Evolutionary conservation across 2,329 filamentous ascomycete genomes (phyloP).

Genomic region (Leptographium flavum): DNA sequence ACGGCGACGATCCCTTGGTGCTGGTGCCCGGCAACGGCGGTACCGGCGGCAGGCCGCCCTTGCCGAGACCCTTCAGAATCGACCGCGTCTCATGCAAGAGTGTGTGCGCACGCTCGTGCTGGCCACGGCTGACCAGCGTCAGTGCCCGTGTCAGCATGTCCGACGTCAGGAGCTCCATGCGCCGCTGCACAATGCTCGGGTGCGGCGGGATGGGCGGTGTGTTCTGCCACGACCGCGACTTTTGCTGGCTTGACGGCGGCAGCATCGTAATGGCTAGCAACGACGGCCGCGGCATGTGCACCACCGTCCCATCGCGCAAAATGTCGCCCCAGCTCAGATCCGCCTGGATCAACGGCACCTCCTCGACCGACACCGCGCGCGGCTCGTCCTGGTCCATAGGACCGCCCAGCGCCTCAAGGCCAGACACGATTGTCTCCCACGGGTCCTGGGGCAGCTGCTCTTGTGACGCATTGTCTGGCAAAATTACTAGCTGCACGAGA

Average conservation of each 20-base stretch:
- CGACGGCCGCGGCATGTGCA: constrained; percentile 78
- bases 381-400: constrained; percentile 76
- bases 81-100: constrained; percentile 85
- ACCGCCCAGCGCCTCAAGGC: constrained; percentile 82
- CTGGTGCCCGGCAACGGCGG: constrained; percentile 41
- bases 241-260: constrained; percentile 48
- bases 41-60: constrained; percentile 83
- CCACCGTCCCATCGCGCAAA: constrained; percentile 70
- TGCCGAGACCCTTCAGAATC: constrained; percentile 89
- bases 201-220: constrained; percentile 84
- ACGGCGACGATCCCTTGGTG: constrained; percentile 22
- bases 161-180: constrained; percentile 94
- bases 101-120: constrained; percentile 88
- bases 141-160: constrained; percentile 93
- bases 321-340: constrained; percentile 91
- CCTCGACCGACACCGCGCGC: constrained; percentile 73
- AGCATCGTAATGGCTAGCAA: constrained; percentile 93
- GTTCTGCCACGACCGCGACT: constrained; percentile 49
- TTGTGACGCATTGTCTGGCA: constrained; percentile 68
- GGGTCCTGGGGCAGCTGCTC: constrained; percentile 84
- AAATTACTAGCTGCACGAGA: constrained; percentile 82
- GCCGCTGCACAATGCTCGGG: constrained; percentile 83
- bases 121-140: constrained; percentile 77
- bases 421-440: constrained; percentile 95
- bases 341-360: constrained; percentile 87